Evolutionary conservation across 2,329 filamentous ascomycete species (phyloP), one percentile per base, ranked within the genome.

Genomic region (Canariomyces notabilis): DNA sequence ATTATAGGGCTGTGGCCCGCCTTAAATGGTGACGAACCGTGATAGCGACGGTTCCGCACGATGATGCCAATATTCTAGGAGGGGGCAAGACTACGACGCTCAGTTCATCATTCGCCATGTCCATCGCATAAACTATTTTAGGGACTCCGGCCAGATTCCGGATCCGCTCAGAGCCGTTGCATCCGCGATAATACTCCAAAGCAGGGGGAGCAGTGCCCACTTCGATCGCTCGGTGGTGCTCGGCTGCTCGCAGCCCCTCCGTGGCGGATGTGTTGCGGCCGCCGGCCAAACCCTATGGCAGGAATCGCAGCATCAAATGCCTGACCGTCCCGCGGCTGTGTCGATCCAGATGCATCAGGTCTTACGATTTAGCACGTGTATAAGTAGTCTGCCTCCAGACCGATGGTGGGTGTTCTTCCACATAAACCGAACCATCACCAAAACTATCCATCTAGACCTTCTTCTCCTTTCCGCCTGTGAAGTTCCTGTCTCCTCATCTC

Each of bases 11-110:
- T 26, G 22, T 26, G 11, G 22, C 11, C 11, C 26, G 26, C 26
- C 26, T 29, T 4, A 12, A 3, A 9, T 12, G 26, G 26, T 29
- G 26, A 29, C 26, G 26, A 12, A 11, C 26, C 14, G 8, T 29
- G 26, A 34, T 11, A 19, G 29, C 21, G 12, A 18, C 16, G 15
- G 29, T 34, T 48, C 49, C 43, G 43, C 44, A 40, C 31, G 36
- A 48, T 50, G 46, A 52, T 52, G 47, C 37, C 44, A 52, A 42
- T 33, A 19, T 32, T 19, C 20, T 38, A 31, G 23, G 34, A 41
- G 21, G 31, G 18, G n/a, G 12, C 33, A 16, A 35, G 12, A 11
- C 18, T 1, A 5, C 23, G 23, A 26, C 33, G 38, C 38, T n/a
- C n/a, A n/a, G 21, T 41, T 15, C 22, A 22, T n/a, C 33, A 37